Evolutionary conservation across 2,329 filamentous ascomycete species (phyloP).

Genomic region (Coniochaeta sp.): DNA sequence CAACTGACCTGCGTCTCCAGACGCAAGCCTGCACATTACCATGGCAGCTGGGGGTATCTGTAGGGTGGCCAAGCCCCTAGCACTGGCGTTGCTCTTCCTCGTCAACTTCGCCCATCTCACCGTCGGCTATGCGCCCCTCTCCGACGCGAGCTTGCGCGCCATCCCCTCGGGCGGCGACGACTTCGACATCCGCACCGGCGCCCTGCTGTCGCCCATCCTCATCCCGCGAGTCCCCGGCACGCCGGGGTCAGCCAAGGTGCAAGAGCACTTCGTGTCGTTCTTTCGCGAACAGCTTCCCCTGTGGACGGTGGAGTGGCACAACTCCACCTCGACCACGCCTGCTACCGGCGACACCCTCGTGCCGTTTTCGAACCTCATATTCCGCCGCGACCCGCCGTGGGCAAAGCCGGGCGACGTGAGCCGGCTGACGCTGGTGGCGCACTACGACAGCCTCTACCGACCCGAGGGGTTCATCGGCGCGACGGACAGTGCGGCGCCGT

Average conservation of each 20-base stretch:
- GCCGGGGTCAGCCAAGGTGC: conserved; percentile 61
- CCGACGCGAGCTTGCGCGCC: conserved; percentile 63
- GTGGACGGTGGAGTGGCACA: conserved; percentile 80
- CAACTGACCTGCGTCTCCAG: neutral
- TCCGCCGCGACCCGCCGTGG: conserved; percentile 84
- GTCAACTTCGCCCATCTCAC: neutral
- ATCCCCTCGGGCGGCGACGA: conserved; percentile 65
- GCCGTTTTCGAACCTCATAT: conserved; percentile 81
- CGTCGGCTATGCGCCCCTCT: conserved; percentile 46
- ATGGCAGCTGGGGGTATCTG: neutral
- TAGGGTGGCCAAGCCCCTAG: neutral
- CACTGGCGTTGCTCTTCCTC: neutral
- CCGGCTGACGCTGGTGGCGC: conserved; percentile 79
- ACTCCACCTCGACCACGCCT: conserved; percentile 81
- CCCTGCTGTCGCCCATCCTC: conserved; percentile 78
- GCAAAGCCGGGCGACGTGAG: conserved; percentile 65
- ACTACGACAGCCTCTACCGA: conserved; percentile 80
- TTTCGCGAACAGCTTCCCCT: conserved; percentile 66
- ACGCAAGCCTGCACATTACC: neutral
- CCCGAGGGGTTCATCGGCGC: conserved; percentile 89
- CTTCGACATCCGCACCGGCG: conserved; percentile 66
- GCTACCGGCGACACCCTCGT: conserved; percentile 62
- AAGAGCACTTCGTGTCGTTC: conserved; percentile 78
- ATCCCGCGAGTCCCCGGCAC: conserved; percentile 85
- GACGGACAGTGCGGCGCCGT: conserved; percentile 88